Base-by-base conservation (phyloP, 2,329 filamentous ascomycete species). In the Sclerotinia borealis region DNA sequence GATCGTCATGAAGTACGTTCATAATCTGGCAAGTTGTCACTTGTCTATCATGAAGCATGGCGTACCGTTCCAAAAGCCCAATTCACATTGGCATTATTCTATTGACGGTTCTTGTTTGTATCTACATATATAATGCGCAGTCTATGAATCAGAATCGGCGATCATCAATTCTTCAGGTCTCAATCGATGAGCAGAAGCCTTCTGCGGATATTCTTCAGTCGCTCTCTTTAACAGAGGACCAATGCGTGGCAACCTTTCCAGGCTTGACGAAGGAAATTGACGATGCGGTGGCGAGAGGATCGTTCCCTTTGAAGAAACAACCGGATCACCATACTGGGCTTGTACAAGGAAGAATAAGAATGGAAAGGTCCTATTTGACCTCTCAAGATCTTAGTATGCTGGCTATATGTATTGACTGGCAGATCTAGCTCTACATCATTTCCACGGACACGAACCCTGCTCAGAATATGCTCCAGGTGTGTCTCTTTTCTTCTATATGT, bases 241-340 rank as follows among this genome's bases (percentile, higher is more conserved):
- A 82, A 68, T 84, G 81, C 70, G 66, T 69, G 9, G 68, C 69
- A 45, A 68, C 72, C 1, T 84, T 84, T 65, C 81, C 81, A 1
- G 77, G 76, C 2, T 72, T 83, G 22, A 79, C 76, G 0, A 75
- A 75, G 45, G 77, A 82, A 62, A 76, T 84, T 63, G 79, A 81
- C 43, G 70, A 77, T 55, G 76, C 75, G 9, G 77, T 81, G 1
- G 73, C 76, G 27, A 70, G 77, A 61, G 80, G 80, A 0, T 74
- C 77, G 4, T 82, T 83, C 68, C 69, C 69, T 4, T 72, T 83
- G 17, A 54, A 72, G 60, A 72, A 68, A 36, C 69, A 72, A 51
- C 70, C 75, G 36, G 75, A 71, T 37, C 73, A 77, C 19, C 73
- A 76, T 19, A 63, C 63, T 9, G 79, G 79, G 0, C 77, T 78